Base-by-base conservation (phyloP, 2,329 filamentous ascomycete genomes). In the Domatiomyces globalis region DNA sequence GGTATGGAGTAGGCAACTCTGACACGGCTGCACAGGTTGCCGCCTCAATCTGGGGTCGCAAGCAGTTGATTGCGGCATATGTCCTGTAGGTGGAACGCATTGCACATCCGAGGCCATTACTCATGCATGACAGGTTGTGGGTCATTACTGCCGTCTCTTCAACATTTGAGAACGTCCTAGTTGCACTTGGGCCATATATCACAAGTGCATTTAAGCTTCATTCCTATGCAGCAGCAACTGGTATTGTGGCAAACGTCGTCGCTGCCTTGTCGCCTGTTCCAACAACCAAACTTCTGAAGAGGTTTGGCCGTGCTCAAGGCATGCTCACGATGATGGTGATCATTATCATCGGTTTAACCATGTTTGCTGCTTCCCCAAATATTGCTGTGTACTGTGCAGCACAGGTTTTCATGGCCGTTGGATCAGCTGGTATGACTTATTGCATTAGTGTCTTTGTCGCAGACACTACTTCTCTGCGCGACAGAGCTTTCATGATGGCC, bases 271-370 rank as follows among this genome's bases (percentile, higher is more conserved):
- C 71, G 51, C 78, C 78, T 60, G 68, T 83, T 15, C 74, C 78
- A 1, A 67, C 77, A 22, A 78, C 79, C 48, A 83, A 81, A 63
- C 66, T 81, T n/a, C 67, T 83, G 49, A 75, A 83, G 65, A 68
- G 78, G 46, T 82, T 74, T 71, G 80, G 78, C 19, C 75, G 80
- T 17, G 70, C 77, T 1, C 70, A 79, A 56, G 78, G 75, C 18
- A 71, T 78, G 52, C 49, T 68, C 2, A 22, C 76, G 22, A 73
- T 72, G 59, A 58, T 74, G 1, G 49, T 65, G 6, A 56, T 72
- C 50, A 68, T 67, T 60, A 67, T 70, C 0, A 50, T 71, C 0
- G 71, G 72, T 18, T 66, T 79, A 27, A 69, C 79, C 56, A 73
- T 84, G 67, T 78, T 80, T 66, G 81, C 81, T 4, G 69, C 68